A percentile compares a stretch with the other conserved stretches of the same genome.
phyloP scores from a whole-genome alignment of 179 eudicot species.

The Drosera spatulata region DNA sequence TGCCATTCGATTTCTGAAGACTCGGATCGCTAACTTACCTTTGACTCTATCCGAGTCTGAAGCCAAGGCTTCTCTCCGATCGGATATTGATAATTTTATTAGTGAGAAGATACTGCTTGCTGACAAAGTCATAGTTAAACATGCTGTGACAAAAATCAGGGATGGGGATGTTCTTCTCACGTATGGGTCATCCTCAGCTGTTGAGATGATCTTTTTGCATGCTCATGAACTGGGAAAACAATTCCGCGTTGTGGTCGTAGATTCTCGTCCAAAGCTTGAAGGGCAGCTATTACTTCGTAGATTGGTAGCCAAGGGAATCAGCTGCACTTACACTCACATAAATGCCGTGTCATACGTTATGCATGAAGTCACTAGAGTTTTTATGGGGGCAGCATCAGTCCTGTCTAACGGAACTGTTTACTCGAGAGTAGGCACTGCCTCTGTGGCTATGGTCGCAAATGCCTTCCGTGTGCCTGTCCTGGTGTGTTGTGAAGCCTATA shows the following conservation, averaged over 20 bases:
- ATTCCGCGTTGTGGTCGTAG: constrained; percentile 86
- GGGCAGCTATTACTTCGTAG: constrained; percentile 79
- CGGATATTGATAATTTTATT: constrained; percentile 77
- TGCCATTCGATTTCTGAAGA: constrained; percentile 85
- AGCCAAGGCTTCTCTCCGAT: constrained; percentile 61
- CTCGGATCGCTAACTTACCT: constrained; percentile 61
- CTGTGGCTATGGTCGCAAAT: constrained; percentile 99
- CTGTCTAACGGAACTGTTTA: constrained; percentile 93
- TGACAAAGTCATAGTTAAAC: constrained; percentile 79
- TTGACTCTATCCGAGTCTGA: constrained; percentile 70
- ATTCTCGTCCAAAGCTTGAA: constrained; percentile 91
- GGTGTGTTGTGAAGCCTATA: constrained; percentile 97
- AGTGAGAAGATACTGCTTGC: constrained; percentile 81
- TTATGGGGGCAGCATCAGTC: constrained; percentile 90
- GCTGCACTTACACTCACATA: constrained; percentile 91
- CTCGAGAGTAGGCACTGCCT: constrained; percentile 96
- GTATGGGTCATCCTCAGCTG: constrained; percentile 84
- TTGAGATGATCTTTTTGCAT: constrained; percentile 70
- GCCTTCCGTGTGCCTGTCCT: constrained; percentile 86
- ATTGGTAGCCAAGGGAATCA: constrained; percentile 82
- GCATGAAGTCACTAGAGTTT: constrained; percentile 90
- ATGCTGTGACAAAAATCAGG: constrained; percentile 95
- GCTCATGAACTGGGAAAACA: constrained; percentile 88
- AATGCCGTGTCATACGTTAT: constrained; percentile 89
- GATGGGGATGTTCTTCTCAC: constrained; percentile 99